Percentiles rank a stretch among this genome's conserved stretches.
Conservation (phyloP, 2,329 filamentous ascomycete species). For the Hypoxylon sp. region DNA sequence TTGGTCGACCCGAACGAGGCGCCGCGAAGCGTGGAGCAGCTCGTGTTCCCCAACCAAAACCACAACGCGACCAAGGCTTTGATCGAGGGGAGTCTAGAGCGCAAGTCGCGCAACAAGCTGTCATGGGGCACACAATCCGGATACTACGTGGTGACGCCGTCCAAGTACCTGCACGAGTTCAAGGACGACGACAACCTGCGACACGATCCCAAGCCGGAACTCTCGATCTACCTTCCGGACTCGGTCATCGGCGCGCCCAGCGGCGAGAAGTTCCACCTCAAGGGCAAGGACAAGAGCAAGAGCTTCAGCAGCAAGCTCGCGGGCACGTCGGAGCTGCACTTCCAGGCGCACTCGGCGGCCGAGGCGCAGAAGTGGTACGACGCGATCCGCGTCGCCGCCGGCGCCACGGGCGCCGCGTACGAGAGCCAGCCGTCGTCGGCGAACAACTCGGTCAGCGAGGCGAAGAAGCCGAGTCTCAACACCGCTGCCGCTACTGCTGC, state of each 20-base stretch:
- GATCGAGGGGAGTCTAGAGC: slow-evolving; percentile 87
- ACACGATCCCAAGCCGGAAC: slow-evolving; percentile 81
- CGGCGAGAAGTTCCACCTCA: slow-evolving; percentile 90
- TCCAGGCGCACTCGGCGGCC: slow-evolving; percentile 83
- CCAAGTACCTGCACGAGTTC: slow-evolving; percentile 94
- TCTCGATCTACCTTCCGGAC: slow-evolving; percentile 92
- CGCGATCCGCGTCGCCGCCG: slow-evolving; percentile 70
- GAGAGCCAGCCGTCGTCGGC: slow-evolving; percentile 49
- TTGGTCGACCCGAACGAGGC: slow-evolving; percentile 81
- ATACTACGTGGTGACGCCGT: slow-evolving; percentile 90
- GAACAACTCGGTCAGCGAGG: slow-evolving; percentile 33
- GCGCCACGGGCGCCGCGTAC: slow-evolving; percentile 54
- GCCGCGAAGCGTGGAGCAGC: slow-evolving; percentile 75
- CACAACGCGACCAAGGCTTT: slow-evolving; percentile 82
- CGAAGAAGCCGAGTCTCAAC: slow-evolving; percentile 43
- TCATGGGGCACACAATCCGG: slow-evolving; percentile 77
- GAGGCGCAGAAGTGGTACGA: slow-evolving; percentile 89
- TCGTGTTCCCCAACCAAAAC: slow-evolving; percentile 88
- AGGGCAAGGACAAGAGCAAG: slow-evolving; percentile 90
- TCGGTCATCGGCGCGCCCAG: slow-evolving; percentile 76
- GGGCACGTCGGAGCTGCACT: slow-evolving; percentile 80
- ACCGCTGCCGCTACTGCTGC: slow-evolving; percentile 37
- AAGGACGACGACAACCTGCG: slow-evolving; percentile 82
- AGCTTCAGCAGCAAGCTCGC: slow-evolving; percentile 83
- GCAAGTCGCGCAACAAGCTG: slow-evolving; percentile 88